Evolutionary conservation across 371 early-diverging fungal genomes (phyloP).

Genomic region (Sporodiniella umbellata): DNA sequence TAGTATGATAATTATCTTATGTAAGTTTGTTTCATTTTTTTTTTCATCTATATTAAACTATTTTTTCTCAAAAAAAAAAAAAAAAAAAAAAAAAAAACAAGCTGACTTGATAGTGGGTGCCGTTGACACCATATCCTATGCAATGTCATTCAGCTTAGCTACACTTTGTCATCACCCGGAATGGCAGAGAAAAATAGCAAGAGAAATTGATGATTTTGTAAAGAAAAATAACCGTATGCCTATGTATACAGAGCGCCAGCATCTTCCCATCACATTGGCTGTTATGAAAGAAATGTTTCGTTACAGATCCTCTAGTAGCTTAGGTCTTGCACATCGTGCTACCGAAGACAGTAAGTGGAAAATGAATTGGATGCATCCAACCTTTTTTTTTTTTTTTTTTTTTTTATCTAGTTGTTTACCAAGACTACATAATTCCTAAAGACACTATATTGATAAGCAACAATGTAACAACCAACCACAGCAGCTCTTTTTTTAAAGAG

Average conservation of each 20-base stretch:
- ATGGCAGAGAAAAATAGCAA: constrained; percentile 1
- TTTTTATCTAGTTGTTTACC: constrained; percentile 7
- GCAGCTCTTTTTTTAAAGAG: neutral
- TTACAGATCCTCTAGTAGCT: constrained; percentile 3
- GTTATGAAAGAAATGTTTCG: constrained; percentile 15
- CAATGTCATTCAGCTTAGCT: constrained; percentile 5
- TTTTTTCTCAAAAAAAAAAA: no score
- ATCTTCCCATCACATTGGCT: constrained; percentile 7
- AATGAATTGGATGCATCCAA: no score
- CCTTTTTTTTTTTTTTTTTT: neutral
- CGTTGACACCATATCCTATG: constrained; percentile 7
- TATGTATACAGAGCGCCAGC: constrained; percentile 5
- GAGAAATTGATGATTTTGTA: constrained; percentile 17
- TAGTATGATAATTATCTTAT: constrained; percentile 12
- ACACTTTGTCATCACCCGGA: constrained; percentile 13
- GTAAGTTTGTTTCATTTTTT: no score
- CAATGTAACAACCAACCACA: constrained; percentile 7
- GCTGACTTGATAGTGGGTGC: constrained; percentile 15
- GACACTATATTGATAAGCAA: constrained; percentile 4
- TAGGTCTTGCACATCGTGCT: constrained; percentile 11
- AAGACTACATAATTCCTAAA: constrained; percentile 16
- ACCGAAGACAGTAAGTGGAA: constrained; percentile 15
- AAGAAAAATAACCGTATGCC: constrained; percentile 4
- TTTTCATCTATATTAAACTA: no score
- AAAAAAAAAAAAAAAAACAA: no score